A percentile compares a stretch with the other conserved stretches of the same genome.
Conservation (phyloP, 768 basidiomycete genomes). For the Phylloporus scabripes region DNA sequence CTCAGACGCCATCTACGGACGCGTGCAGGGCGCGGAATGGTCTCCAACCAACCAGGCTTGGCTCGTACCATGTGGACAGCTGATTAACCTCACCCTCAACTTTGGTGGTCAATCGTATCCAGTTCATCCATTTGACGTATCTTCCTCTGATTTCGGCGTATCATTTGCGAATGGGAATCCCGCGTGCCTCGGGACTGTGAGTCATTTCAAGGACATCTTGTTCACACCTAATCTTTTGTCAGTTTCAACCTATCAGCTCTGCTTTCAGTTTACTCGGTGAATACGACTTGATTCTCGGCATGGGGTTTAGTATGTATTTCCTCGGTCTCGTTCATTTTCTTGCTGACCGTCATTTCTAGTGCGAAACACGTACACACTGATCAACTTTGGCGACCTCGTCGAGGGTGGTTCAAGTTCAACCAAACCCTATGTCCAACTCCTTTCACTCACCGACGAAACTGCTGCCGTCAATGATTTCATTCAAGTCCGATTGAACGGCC, state of each 20-base stretch:
- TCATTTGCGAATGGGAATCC: conserved; percentile 41
- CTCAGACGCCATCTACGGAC: conserved; percentile 76
- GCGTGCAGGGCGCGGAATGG: conserved; percentile 68
- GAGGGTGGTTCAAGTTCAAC: conserved; percentile 41
- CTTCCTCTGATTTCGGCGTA: conserved; percentile 50
- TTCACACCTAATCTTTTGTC: conserved; percentile 8
- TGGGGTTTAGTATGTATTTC: conserved; percentile 59
- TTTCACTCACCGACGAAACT: conserved; percentile 49
- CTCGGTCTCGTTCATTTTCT: not conserved
- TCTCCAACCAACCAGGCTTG: conserved; percentile 52
- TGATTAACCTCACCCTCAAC: conserved; percentile 64
- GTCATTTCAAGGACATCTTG: conserved; percentile 21
- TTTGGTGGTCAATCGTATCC: conserved; percentile 68
- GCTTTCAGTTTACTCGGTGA: conserved; percentile 73
- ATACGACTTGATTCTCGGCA: conserved; percentile 80
- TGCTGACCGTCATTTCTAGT: conserved; percentile 39
- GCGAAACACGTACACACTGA: conserved; percentile 66
- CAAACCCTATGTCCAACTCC: conserved; percentile 66
- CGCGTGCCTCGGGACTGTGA: conserved; percentile 64
- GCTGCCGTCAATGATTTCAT: conserved; percentile 65
- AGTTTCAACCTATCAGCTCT: conserved; percentile 82
- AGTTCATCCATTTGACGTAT: conserved; percentile 69
- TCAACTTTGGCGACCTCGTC: conserved; percentile 70
- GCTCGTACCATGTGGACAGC: conserved; percentile 70
- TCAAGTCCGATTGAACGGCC: conserved; percentile 51